A percentile compares a stretch with the other conserved stretches of the same genome.
Evolutionary conservation across 2,329 filamentous ascomycete genomes (phyloP).

Genomic region (Beauveria rudraprayagi): DNA sequence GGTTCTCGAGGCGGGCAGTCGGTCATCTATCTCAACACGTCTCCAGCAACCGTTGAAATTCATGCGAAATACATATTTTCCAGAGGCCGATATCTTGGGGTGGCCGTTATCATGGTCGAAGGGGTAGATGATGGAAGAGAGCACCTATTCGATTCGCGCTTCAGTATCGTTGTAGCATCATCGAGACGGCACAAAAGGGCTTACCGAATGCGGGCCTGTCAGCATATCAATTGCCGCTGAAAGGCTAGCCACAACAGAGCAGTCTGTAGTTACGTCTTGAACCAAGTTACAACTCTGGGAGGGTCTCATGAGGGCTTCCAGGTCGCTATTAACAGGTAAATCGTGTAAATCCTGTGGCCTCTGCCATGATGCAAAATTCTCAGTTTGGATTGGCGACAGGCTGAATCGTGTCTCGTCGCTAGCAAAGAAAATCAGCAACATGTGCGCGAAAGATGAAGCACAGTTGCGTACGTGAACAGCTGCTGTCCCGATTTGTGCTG

Average conservation of each 20-base stretch:
- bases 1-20: constrained; percentile 69
- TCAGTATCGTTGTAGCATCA: not conserved
- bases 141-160: constrained; percentile 41
- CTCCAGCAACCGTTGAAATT: constrained; percentile 94
- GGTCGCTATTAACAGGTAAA: constrained; percentile 22
- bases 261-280: constrained; percentile 92
- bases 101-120: constrained; percentile 50
- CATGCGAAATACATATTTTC: constrained; percentile 86
- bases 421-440: not conserved
- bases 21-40: constrained; percentile 81
- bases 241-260: constrained; percentile 91
- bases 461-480: constrained; percentile 52
- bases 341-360: constrained; percentile 62
- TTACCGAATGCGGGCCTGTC: constrained; percentile 60
- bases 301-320: constrained; percentile 45
- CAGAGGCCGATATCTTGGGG: constrained; percentile 63
- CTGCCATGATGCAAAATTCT: constrained; percentile 78
- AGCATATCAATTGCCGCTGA: constrained; percentile 69
- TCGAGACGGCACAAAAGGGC: constrained; percentile 10
- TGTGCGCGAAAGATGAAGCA: constrained; percentile 13
- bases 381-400: constrained; percentile 65
- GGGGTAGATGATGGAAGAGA: constrained; percentile 68
- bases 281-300: constrained; percentile 67
- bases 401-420: constrained; percentile 64
- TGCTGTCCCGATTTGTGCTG: constrained; percentile 36